Percentiles rank a stretch among this genome's conserved stretches.
Evolutionary conservation across 2,329 filamentous ascomycete species (phyloP).

Genomic region (Fusarium staphyleae): DNA sequence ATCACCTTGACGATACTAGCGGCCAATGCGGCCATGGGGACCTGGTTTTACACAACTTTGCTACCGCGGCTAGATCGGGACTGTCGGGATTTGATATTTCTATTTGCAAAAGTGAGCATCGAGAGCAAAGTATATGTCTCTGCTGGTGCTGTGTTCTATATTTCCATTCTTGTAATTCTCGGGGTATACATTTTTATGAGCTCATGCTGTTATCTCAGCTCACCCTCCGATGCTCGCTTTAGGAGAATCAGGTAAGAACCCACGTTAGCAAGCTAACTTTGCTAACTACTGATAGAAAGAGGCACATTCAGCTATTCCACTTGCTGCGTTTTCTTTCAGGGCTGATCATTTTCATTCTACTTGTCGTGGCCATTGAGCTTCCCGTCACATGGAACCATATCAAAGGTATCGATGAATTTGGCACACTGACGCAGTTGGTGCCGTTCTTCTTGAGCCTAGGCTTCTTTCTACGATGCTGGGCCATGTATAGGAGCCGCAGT

Average conservation of each 20-base stretch:
- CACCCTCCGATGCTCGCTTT: conserved; percentile 22
- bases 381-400: conserved; percentile 46
- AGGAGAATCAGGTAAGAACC: conserved; percentile 33
- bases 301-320: conserved; percentile 35
- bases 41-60: conserved; percentile 45
- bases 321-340: conserved; percentile 27
- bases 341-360: conserved; percentile 39
- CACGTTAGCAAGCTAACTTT: neutral
- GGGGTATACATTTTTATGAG: conserved; percentile 36
- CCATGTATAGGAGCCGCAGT: conserved; percentile 26
- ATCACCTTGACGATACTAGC: conserved; percentile 39
- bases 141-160: conserved; percentile 43
- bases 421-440: conserved; percentile 42
- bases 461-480: conserved; percentile 38
- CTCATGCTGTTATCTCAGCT: conserved; percentile 32
- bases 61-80: conserved; percentile 33
- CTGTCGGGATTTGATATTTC: conserved; percentile 45
- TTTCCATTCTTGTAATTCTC: conserved; percentile 39
- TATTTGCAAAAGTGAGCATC: conserved; percentile 43
- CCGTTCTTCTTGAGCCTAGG: conserved; percentile 45
- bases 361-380: conserved; percentile 45
- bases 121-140: conserved; percentile 40
- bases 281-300: conserved; percentile 19
- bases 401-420: conserved; percentile 33
- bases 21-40: conserved; percentile 40